phyloP scores from a whole-genome alignment of 176 grass and related monocot species.

The Pontederia paniculata region DNA sequence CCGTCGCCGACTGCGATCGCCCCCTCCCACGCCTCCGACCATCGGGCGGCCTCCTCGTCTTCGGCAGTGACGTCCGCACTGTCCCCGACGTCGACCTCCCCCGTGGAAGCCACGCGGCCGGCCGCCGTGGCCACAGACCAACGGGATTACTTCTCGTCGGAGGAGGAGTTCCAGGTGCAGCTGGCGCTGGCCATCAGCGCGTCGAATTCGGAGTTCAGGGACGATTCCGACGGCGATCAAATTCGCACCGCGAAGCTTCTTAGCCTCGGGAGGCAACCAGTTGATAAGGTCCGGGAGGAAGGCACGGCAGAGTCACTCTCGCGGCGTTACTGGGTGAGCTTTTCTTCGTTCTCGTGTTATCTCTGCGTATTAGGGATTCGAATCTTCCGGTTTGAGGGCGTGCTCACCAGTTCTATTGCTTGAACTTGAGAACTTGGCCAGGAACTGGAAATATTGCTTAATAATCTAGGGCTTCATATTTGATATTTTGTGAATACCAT shows the following conservation, averaged over 20 bases:
- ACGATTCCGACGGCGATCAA: slow-evolving; percentile 83
- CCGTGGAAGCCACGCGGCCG: background rate
- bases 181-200: slow-evolving; percentile 91
- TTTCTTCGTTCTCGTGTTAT: background rate
- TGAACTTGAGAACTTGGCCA: too few relatives aligned
- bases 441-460: too few relatives aligned
- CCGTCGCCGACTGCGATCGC: slow-evolving; percentile 26
- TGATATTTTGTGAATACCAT: too few relatives aligned
- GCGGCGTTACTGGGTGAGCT: slow-evolving; percentile 79
- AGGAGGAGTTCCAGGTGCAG: slow-evolving; percentile 99
- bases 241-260: slow-evolving; percentile 86
- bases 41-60: slow-evolving; percentile 2
- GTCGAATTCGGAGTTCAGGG: slow-evolving; percentile 65
- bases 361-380: too few relatives aligned
- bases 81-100: background rate
- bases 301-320: slow-evolving; percentile 68
- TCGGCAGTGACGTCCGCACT: background rate
- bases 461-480: too few relatives aligned
- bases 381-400: too few relatives aligned
- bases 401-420: too few relatives aligned
- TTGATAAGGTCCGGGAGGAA: slow-evolving; percentile 45
- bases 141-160: slow-evolving; percentile 67
- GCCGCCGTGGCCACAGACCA: slow-evolving; percentile 16
- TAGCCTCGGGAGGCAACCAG: slow-evolving; percentile 66
- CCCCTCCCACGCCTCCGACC: slow-evolving; percentile 24